Evolutionary conservation across 805 yeast genomes (phyloP).

Genomic region (Debaryomyces castellii): DNA sequence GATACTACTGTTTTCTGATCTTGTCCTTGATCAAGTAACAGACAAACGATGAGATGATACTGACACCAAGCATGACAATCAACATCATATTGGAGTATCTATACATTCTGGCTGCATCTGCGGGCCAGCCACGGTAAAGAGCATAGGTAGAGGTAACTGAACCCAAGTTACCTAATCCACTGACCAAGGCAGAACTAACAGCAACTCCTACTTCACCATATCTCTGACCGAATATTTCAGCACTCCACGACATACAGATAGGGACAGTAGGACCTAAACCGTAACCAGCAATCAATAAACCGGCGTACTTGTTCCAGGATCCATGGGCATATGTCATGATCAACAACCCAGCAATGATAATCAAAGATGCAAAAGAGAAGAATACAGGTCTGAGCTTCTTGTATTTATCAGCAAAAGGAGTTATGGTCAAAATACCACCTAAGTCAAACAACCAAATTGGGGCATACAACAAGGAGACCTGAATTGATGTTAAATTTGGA

Average conservation of each 20-base stretch:
- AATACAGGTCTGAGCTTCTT: constrained; percentile 58
- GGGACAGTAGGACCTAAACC: constrained; percentile 94
- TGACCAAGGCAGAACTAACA: constrained; percentile 76
- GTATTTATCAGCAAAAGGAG: constrained; percentile 77
- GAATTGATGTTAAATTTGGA: constrained; percentile 60
- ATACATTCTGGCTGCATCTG: constrained; percentile 59
- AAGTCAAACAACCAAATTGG: constrained; percentile 90
- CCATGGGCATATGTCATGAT: constrained; percentile 75
- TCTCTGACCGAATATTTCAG: constrained; percentile 66
- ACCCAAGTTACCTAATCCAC: constrained; percentile 81
- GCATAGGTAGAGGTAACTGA: constrained; percentile 86
- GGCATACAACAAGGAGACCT: constrained; percentile 74
- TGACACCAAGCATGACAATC: constrained; percentile 71
- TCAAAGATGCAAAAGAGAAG: constrained; percentile 59
- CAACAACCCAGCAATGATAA: constrained; percentile 72
- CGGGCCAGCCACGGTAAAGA: constrained; percentile 84
- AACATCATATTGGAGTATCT: constrained; percentile 80
- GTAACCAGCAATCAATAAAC: constrained; percentile 77
- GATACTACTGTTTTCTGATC: constrained; percentile 20
- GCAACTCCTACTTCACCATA: constrained; percentile 88
- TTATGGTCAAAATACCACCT: constrained; percentile 68
- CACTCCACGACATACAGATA: constrained; percentile 78
- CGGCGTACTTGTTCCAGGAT: constrained; percentile 77
- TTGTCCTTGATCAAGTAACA: constrained; percentile 32
- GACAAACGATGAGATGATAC: constrained; percentile 50